Conservation (phyloP, 345 rosid species). For the Fremontodendron californicum region DNA sequence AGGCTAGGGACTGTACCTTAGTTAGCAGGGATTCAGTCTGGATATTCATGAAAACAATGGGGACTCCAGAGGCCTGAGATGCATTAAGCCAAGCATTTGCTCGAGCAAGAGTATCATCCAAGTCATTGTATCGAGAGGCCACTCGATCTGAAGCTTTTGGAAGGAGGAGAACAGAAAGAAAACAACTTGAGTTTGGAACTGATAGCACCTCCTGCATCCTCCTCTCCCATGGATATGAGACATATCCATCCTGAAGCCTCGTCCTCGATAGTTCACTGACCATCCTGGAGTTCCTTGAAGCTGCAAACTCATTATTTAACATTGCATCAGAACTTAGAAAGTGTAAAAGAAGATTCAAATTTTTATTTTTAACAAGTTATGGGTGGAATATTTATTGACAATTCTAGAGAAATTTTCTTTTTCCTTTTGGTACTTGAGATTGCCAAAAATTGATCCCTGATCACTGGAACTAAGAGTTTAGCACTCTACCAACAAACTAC, state of each 20-base stretch:
- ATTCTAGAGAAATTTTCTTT: too few species aligned
- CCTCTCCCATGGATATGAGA: constrained; percentile 78
- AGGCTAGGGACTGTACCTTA: constrained; percentile 47
- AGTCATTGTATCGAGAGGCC: constrained; percentile 77
- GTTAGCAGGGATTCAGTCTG: constrained; percentile 94
- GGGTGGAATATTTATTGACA: too few species aligned
- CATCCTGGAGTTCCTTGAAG: constrained; percentile 71
- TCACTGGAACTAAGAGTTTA: too few species aligned
- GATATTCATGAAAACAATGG: constrained; percentile 77
- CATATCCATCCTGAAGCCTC: constrained; percentile 91
- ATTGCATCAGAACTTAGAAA: background rate
- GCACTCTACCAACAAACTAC: too few species aligned
- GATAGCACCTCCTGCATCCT: constrained; percentile 61
- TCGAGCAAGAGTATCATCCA: constrained; percentile 95
- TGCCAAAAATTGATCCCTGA: too few species aligned
- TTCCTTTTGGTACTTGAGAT: too few species aligned
- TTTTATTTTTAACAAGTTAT: background rate
- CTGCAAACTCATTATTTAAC: constrained; percentile 37
- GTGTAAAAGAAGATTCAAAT: background rate
- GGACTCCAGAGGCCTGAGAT: constrained; percentile 79
- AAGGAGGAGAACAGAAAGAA: constrained; percentile 81
- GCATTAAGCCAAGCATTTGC: constrained; percentile 87
- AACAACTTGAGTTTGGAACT: constrained; percentile 74
- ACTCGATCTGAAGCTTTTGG: constrained; percentile 77
- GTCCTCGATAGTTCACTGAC: constrained; percentile 61